Evolutionary conservation across 176 grass and related monocot species (phyloP), one percentile per base, ranked within the genome.

Genomic region (Sorghum bicolor): DNA sequence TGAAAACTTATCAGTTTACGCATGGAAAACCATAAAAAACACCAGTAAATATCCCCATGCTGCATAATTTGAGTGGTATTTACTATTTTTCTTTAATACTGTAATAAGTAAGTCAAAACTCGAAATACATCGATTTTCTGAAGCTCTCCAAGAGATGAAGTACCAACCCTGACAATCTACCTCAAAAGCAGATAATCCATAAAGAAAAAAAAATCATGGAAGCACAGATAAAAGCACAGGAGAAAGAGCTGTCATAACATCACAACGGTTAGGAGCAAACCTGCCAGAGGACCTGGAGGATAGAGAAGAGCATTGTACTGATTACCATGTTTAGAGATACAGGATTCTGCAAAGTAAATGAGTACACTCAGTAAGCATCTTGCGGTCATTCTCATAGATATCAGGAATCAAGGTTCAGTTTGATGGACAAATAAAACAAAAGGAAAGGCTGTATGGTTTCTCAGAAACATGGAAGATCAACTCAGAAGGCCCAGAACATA

Each of bases 241-340:
- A 77, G 9, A 55, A 29, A 64, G 29, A 37, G 15, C 20, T 2
- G 15, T 60, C 15, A 11, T 47, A 48, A 47, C 12, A 53, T 63
- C 37, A 4, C 9, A 67, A 30, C 58, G 60, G 38, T 68, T 83
- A 84, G 36, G 14, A 94, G 24, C 89, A 73, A 74, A 98, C 96
- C 96, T 94, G 93, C 93, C 96, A 98, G 26, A 95, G 58, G 67
- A 98, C 91, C 80, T 98, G 96, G 72, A 98, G 93, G 74, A 95
- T 86, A 57, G 93, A 96, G 87, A 95, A 98, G 63, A 98, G 89
- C 87, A 88, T 98, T 61, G 93, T 92, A 82, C 96, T 87, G 60
- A 98, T 98, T 75, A 95, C 93, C 73, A 98, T 87, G 80, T 92
- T 94, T 57, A 88, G 53, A 61, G 96, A 88, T 26, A 85, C 57